A percentile compares a stretch with the other conserved stretches of the same genome.
Evolutionary conservation across 768 basidiomycete species (phyloP).

Genomic region (Arthromyces matolae): DNA sequence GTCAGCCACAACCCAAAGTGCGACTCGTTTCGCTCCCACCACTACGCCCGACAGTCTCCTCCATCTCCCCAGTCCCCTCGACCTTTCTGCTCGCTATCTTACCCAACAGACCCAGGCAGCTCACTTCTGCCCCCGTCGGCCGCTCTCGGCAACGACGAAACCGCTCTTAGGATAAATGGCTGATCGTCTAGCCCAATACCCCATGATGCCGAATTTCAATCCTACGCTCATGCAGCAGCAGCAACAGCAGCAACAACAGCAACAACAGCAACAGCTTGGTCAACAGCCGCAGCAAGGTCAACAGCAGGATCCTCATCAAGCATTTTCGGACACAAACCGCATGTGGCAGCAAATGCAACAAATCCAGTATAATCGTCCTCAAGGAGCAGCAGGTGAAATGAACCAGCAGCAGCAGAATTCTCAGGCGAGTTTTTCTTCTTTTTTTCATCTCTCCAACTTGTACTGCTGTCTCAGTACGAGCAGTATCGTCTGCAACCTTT

Average conservation of each 20-base stretch:
- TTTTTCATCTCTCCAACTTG: slow-evolving; percentile 5
- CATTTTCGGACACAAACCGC: slow-evolving; percentile 48
- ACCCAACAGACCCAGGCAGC: slow-evolving; percentile 20
- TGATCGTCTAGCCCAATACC: slow-evolving; percentile 54
- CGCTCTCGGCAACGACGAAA: no score
- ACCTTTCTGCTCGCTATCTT: slow-evolving; percentile 16
- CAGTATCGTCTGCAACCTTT: slow-evolving; percentile 6
- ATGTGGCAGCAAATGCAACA: slow-evolving; percentile 60
- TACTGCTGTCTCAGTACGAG: slow-evolving; percentile 10
- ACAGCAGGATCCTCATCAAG: slow-evolving; percentile 34
- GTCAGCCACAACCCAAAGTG: slow-evolving; percentile 44
- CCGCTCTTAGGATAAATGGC: slow-evolving; percentile 50
- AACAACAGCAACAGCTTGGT: slow-evolving; percentile 34
- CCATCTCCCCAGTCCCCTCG: slow-evolving; percentile 24
- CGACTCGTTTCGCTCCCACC: slow-evolving; percentile 57
- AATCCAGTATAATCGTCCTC: slow-evolving; percentile 40
- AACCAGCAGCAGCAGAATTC: slow-evolving; percentile 34
- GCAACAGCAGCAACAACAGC: slow-evolving; percentile 40
- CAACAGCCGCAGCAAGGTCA: slow-evolving; percentile 40
- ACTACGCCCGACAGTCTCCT: slow-evolving; percentile 39
- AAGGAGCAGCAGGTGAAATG: slow-evolving; percentile 41
- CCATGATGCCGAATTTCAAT: slow-evolving; percentile 52
- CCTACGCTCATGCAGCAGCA: slow-evolving; percentile 42
- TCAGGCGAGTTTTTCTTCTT: slow-evolving; percentile 40
- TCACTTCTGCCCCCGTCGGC: slow-evolving; percentile 20